A percentile compares a stretch with the other conserved stretches of the same genome.
Evolutionary conservation across 2,329 filamentous ascomycete species (phyloP).

Genomic region (Pseudogymnoascus sp.): DNA sequence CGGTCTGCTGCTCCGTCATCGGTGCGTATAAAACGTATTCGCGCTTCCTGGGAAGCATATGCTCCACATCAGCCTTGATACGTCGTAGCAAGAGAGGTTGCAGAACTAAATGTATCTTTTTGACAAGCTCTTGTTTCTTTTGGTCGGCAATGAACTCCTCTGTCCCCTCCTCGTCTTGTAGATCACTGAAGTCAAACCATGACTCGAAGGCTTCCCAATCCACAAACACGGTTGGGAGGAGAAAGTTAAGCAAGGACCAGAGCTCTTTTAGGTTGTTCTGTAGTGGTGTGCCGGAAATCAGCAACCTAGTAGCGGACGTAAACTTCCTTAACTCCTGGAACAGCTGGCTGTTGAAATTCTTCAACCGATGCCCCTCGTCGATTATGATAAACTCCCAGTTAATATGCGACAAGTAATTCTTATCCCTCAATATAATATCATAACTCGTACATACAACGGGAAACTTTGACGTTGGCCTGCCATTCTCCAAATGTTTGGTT

Average conservation of each 20-base stretch:
- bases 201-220: slow-evolving; percentile 87
- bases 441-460: slow-evolving; percentile 93
- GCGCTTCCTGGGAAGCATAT: slow-evolving; percentile 85
- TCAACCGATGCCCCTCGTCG: slow-evolving; percentile 93
- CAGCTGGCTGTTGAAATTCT: slow-evolving; percentile 88
- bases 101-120: slow-evolving; percentile 85
- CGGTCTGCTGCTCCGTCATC: slow-evolving; percentile 81
- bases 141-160: slow-evolving; percentile 73
- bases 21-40: slow-evolving; percentile 95
- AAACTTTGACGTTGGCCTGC: slow-evolving; percentile 57
- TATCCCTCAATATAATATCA: slow-evolving; percentile 90
- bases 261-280: slow-evolving; percentile 94
- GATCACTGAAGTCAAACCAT: slow-evolving; percentile 94
- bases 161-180: slow-evolving; percentile 74
- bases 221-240: slow-evolving; percentile 87
- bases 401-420: slow-evolving; percentile 70
- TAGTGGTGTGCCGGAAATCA: slow-evolving; percentile 90
- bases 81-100: slow-evolving; percentile 84
- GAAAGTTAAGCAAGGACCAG: slow-evolving; percentile 90
- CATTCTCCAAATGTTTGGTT: slow-evolving; percentile 56
- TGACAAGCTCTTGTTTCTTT: slow-evolving; percentile 67
- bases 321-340: slow-evolving; percentile 86
- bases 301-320: slow-evolving; percentile 76
- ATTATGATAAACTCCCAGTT: slow-evolving; percentile 98
- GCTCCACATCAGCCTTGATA: slow-evolving; percentile 89